Percentiles rank a stretch among this genome's conserved stretches.
phyloP scores from a whole-genome alignment of 108 stramenopile genomes.

The Seminavis robusta region DNA sequence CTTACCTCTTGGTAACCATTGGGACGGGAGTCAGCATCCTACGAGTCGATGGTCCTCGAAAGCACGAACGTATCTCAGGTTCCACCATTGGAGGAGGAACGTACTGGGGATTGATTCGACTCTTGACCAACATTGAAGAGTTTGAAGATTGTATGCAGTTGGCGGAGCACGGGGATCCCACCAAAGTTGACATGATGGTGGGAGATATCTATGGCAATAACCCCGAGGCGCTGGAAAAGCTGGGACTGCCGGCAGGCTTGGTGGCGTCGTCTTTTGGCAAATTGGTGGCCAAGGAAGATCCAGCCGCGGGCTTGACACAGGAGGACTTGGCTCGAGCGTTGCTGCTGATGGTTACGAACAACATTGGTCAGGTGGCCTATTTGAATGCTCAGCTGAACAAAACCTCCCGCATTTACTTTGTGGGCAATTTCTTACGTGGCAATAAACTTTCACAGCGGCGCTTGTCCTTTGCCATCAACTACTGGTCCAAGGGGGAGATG shows the following conservation, averaged over 20 bases:
- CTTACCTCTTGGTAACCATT: slow-evolving; percentile 96
- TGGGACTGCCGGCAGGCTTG: slow-evolving; percentile 82
- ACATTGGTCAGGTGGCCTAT: slow-evolving; percentile 97
- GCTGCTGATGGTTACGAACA: slow-evolving; percentile 96
- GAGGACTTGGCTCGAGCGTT: slow-evolving; percentile 95
- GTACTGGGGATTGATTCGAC: slow-evolving; percentile 97
- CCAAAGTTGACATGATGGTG: slow-evolving; percentile 87
- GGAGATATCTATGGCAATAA: slow-evolving; percentile 97
- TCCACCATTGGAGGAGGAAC: slow-evolving; percentile 99
- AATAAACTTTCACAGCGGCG: slow-evolving; percentile 88
- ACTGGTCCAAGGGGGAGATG: slow-evolving; percentile 95
- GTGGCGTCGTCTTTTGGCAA: slow-evolving; percentile 99
- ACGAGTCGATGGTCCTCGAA: slow-evolving; percentile 90
- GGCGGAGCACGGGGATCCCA: slow-evolving; percentile 89
- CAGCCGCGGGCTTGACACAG: slow-evolving; percentile 74
- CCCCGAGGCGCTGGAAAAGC: slow-evolving; percentile 83
- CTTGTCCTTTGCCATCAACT: slow-evolving; percentile 93
- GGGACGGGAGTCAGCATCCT: slow-evolving; percentile 97
- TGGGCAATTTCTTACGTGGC: slow-evolving; percentile 95
- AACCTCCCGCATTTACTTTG: slow-evolving; percentile 90
- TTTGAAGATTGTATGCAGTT: slow-evolving; percentile 91
- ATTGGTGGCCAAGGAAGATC: slow-evolving; percentile 85
- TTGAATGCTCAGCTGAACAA: slow-evolving; percentile 89
- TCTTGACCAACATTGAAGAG: slow-evolving; percentile 87
- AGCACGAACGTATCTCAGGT: slow-evolving; percentile 96